Evolutionary conservation across 164 flowering plant genomes (phyloP), one percentile per base, ranked within the genome.

Genomic region (Aristolochia fimbriata): DNA sequence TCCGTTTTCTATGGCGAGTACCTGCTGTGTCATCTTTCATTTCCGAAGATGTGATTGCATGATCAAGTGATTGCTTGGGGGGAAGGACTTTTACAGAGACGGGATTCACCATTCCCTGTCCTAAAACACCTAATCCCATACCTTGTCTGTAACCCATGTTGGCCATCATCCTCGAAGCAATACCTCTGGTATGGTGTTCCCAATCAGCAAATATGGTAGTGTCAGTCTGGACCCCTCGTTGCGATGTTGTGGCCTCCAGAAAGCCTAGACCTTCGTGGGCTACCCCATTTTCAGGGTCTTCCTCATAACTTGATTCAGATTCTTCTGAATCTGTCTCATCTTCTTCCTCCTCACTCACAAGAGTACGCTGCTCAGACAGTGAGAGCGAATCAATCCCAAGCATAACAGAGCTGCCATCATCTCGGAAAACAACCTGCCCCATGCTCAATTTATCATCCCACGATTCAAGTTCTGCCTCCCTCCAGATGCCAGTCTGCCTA

Each of bases 101-200:
- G 0, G 97, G 99, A 52, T 88, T 66, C 20, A 88, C 58, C 61
- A 82, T 85, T 47, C 99, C 99, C 62, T 88, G 99, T 0, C 96
- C 94, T 0, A 86, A 65, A 48, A 69, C 77, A 45, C 99, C 97
- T 59, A 93, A 74, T 12, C 99, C 99, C 97, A 88, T 93, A 41
- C 99, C 99, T 65, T 87, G 96, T 30, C 84, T 83, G 61, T 82
- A 93, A 53, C 99, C 99, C 99, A 93, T 93, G 63, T 73, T 90
- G 24, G 97, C 96, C 99, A 93, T 93, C 99, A 93, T 93, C 76
- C 86, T 88, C 25, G 99, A 93, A 72, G 99, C 99, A 64, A 93
- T 79, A 33, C 99, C 99, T 0, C 99, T 68, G 4, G 99, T 93
- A 78, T 93, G 99, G 76, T 86, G 80, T 72, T 93, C 99, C 99